Base-by-base conservation (phyloP, 1,284 basidiomycete species). In the Athelia sp. region DNA sequence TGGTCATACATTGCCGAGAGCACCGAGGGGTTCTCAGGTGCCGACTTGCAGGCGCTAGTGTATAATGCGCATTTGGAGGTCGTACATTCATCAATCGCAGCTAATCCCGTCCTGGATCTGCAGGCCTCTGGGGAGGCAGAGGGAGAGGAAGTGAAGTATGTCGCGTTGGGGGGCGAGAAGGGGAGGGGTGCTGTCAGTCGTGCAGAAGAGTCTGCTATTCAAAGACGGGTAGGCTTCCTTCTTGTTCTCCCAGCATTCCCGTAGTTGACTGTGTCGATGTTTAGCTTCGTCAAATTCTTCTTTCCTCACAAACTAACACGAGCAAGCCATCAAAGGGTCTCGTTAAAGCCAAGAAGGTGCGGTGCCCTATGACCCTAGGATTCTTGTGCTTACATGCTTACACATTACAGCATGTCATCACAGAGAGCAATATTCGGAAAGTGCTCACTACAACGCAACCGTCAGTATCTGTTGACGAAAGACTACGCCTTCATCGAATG, bases 21-120 rank as follows among this genome's bases (percentile, higher is more conserved):
- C 31, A 98, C 96, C 0, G 87, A 88, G 46, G 92, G 93, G 0
- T 98, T 84, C 65, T 93, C 93, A 2, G 97, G 97, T 3, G 97
- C 97, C 17, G 97, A 99, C 65, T 76, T 99, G 4, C 97, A 99
- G 71, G 94, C 96, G 1, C 69, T 99, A 42, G 68, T 98, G 42
- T 99, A 99, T 71, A 98, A 98, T 66, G 96, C 97, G 1, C 92
- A 99, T 67, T 78, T 99, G 1, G 92, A 94, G 56, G 88, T 92
- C 24, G 84, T 99, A 3, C 95, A 99, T 66, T 73, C 77, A 13
- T 72, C 74, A 3, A 77, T 88, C 31, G 69, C 73, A 17, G 58
- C 65, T 9, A 52, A 54, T 8, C 54, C 66, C 3, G 48, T 55
- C 2, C 50, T 54, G 1, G 52, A 55, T 15, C 55, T 54, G 6